Conservation (phyloP, 2,329 filamentous ascomycete genomes). For the Trichophyton equinum region DNA sequence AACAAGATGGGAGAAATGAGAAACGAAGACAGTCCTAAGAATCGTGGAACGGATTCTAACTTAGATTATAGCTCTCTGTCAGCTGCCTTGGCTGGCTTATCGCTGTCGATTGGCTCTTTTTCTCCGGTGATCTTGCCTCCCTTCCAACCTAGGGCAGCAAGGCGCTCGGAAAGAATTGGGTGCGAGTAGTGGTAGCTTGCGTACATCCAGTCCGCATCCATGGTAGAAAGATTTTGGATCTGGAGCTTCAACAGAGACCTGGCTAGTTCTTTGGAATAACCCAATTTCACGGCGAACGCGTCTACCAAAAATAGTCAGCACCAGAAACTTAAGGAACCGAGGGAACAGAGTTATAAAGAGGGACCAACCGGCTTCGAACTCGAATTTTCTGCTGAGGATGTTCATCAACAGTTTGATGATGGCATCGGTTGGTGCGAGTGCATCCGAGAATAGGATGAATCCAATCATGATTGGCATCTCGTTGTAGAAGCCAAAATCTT, state of each 20-base stretch:
- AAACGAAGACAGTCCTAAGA: background rate
- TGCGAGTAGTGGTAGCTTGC: slow-evolving; percentile 98
- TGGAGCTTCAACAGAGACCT: slow-evolving; percentile 90
- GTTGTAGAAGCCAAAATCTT: slow-evolving; percentile 74
- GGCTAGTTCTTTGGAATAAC: slow-evolving; percentile 72
- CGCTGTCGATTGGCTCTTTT: slow-evolving; percentile 39
- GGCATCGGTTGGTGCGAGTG: slow-evolving; percentile 88
- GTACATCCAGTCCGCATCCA: slow-evolving; percentile 98
- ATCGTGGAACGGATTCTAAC: background rate
- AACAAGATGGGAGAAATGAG: background rate
- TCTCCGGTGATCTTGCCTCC: slow-evolving; percentile 38
- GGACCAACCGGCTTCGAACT: slow-evolving; percentile 72
- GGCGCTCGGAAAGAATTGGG: slow-evolving; percentile 83
- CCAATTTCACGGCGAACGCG: slow-evolving; percentile 71
- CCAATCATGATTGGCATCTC: slow-evolving; percentile 89
- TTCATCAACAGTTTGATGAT: slow-evolving; percentile 93
- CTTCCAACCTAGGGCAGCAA: slow-evolving; percentile 83
- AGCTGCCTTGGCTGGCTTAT: slow-evolving; percentile 54
- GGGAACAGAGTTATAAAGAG: background rate
- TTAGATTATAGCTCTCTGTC: slow-evolving; percentile 59
- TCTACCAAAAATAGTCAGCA: slow-evolving; percentile 38
- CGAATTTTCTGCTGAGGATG: slow-evolving; percentile 81
- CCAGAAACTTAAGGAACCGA: background rate
- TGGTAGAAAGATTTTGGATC: slow-evolving; percentile 93
- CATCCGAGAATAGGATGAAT: slow-evolving; percentile 94